Percentiles rank a stretch among this genome's conserved stretches.
phyloP scores from a whole-genome alignment of 352 stramenopile species.

The Phytophthora constricta region DNA sequence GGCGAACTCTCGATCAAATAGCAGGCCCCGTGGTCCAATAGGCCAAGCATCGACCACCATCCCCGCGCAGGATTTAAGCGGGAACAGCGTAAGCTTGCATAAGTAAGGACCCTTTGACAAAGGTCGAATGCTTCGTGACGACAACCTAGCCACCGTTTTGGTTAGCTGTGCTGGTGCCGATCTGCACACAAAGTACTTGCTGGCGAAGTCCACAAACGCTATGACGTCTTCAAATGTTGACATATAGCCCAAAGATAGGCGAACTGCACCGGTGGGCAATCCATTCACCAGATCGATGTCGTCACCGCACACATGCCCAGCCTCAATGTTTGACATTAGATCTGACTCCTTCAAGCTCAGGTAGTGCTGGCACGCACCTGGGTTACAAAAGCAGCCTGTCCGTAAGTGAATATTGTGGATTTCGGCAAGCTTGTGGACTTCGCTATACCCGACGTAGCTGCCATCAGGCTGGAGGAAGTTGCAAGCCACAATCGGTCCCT shows the following conservation, averaged over 20 bases:
- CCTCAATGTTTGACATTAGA: slow-evolving; percentile 57
- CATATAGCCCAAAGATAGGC: slow-evolving; percentile 82
- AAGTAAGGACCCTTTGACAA: slow-evolving; percentile 29
- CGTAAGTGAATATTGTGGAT: slow-evolving; percentile 75
- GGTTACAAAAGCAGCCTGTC: slow-evolving; percentile 85
- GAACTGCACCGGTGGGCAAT: slow-evolving; percentile 70
- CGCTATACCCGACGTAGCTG: slow-evolving; percentile 71
- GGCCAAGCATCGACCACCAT: slow-evolving; percentile 67
- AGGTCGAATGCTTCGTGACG: not conserved
- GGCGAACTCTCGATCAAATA: slow-evolving; percentile 81
- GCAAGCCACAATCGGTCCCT: slow-evolving; percentile 62
- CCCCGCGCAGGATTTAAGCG: slow-evolving; percentile 79
- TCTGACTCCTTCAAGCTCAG: slow-evolving; percentile 59
- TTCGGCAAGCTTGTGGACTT: slow-evolving; percentile 70
- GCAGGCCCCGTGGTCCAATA: slow-evolving; percentile 60
- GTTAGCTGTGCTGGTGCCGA: slow-evolving; percentile 9
- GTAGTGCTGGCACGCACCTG: slow-evolving; percentile 77
- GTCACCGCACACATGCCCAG: slow-evolving; percentile 75
- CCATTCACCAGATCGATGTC: slow-evolving; percentile 72
- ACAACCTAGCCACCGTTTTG: not conserved
- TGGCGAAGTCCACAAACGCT: slow-evolving; percentile 55
- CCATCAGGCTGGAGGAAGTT: slow-evolving; percentile 67
- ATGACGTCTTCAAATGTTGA: slow-evolving; percentile 71
- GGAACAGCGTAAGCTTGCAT: slow-evolving; percentile 69
- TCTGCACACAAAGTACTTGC: slow-evolving; percentile 68